These are phyloP conservation scores for Paratinospora sagittata DNA, from an alignment of 164 flowering plant species.

Conservation along the genomic window DNA sequence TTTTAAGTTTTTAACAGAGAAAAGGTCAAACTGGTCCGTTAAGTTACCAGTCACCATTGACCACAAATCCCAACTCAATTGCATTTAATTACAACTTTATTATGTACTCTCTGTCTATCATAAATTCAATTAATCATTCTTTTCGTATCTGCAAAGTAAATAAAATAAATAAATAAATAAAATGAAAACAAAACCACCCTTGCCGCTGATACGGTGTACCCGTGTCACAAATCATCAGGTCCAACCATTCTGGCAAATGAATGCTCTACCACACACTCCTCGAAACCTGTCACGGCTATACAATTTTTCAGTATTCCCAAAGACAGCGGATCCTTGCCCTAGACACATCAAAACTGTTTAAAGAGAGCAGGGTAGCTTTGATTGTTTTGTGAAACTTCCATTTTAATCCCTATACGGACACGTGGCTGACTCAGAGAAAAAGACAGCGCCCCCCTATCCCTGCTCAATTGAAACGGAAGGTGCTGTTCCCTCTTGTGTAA, in stretches of 20 bases:
- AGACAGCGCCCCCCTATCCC: background rate
- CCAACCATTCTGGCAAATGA: background rate
- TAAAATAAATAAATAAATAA: no score
- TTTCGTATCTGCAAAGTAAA: background rate
- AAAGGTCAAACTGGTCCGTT: no score
- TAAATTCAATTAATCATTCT: background rate
- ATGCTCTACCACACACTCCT: no score
- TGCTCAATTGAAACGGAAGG: background rate
- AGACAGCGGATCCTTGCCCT: background rate
- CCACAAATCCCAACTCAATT: no score
- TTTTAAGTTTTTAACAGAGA: no score
- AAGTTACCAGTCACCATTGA: no score
- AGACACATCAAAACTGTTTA: background rate
- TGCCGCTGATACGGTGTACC: background rate
- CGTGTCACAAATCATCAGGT: background rate
- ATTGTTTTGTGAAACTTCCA: background rate
- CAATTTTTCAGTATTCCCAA: no score
- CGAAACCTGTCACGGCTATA: no score
- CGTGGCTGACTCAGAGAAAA: background rate
- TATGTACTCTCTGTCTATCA: no score
- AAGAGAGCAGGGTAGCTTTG: background rate
- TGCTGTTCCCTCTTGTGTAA: background rate
- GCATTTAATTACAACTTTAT: no score
- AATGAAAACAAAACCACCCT: no score
- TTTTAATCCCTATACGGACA: background rate